phyloP scores from a whole-genome alignment of 768 basidiomycete genomes.

The Phanerochaete carnosa region DNA sequence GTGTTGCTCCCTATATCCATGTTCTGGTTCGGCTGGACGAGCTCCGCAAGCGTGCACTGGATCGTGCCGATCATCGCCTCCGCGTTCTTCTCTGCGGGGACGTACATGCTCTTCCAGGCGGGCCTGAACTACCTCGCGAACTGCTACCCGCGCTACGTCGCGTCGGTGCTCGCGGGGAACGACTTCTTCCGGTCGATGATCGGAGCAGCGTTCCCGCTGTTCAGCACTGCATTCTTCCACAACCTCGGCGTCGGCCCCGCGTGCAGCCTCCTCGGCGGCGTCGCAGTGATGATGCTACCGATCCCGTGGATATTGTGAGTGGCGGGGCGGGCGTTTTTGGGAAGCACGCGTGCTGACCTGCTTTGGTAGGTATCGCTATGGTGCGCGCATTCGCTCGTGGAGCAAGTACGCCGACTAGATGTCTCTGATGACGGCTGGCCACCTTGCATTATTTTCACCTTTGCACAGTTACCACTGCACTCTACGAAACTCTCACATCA shows the following conservation, averaged over 20 bases:
- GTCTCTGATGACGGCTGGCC: neutral
- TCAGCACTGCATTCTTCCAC: constrained; percentile 14
- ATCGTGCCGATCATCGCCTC: constrained; percentile 33
- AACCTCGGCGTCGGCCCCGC: constrained; percentile 14
- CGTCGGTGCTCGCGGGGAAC: constrained; percentile 32
- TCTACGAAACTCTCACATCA: no score
- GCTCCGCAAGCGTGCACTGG: constrained; percentile 28
- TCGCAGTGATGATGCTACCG: constrained; percentile 7
- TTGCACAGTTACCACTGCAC: no score
- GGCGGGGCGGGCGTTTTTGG: neutral
- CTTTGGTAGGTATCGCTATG: neutral
- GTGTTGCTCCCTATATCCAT: constrained; percentile 30
- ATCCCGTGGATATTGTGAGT: constrained; percentile 4
- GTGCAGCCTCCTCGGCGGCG: constrained; percentile 12
- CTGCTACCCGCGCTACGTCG: constrained; percentile 30
- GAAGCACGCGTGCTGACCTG: neutral
- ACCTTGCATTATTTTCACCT: neutral
- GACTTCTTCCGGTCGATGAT: constrained; percentile 30
- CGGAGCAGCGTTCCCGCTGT: constrained; percentile 13
- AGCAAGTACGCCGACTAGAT: constrained; percentile 12
- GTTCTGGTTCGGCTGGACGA: constrained; percentile 34
- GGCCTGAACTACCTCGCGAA: constrained; percentile 25
- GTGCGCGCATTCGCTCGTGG: constrained; percentile 6
- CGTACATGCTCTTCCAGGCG: constrained; percentile 29
- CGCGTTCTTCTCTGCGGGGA: constrained; percentile 28